These are phyloP conservation scores for Calonectria fujianensis DNA, from an alignment of 2,329 filamentous ascomycete genomes.

Conservation along the genomic window DNA sequence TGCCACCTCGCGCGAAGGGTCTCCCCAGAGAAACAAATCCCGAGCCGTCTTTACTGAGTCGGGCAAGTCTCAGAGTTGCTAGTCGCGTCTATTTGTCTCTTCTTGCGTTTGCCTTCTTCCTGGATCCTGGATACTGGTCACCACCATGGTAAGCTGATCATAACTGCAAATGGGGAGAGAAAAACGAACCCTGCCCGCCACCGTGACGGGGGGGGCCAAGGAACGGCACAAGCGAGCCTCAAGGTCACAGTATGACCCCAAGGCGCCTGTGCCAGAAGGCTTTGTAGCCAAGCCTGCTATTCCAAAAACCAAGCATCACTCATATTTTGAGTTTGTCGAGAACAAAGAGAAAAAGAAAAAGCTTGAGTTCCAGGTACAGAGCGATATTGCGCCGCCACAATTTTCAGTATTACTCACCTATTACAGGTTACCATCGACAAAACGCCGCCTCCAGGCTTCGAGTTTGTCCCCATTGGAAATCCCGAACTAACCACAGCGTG, in stretches of 20 bases:
- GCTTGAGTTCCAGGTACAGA: slow-evolving; percentile 75
- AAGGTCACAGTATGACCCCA: slow-evolving; percentile 58
- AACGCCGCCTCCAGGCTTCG: slow-evolving; percentile 75
- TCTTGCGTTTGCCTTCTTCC: slow-evolving; percentile 43
- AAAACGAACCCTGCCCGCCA: slow-evolving; percentile 59
- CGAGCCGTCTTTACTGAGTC: slow-evolving; percentile 44
- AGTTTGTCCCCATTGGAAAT: slow-evolving; percentile 78
- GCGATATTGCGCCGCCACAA: slow-evolving; percentile 44
- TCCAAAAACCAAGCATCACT: slow-evolving; percentile 74
- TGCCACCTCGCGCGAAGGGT: slow-evolving; percentile 40
- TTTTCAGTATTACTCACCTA: slow-evolving; percentile 55
- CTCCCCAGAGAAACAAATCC: slow-evolving; percentile 38
- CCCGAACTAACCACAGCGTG: slow-evolving; percentile 76
- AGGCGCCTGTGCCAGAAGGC: slow-evolving; percentile 58
- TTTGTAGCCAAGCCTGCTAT: slow-evolving; percentile 63
- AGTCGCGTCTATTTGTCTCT: slow-evolving; percentile 40
- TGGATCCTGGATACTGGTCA: slow-evolving; percentile 38
- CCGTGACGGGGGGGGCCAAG: slow-evolving; percentile 58
- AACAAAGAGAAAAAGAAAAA: slow-evolving; percentile 80
- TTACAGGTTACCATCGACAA: slow-evolving; percentile 71
- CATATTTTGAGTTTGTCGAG: slow-evolving; percentile 79
- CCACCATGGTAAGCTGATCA: slow-evolving; percentile 56
- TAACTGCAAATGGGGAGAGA: slow-evolving; percentile 60
- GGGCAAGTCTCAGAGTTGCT: slow-evolving; percentile 47
- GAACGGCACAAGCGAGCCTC: slow-evolving; percentile 60